Percentiles rank a stretch among this genome's conserved stretches.
Conservation (phyloP, 169 alveolate genomes). For the Cryptosporidium sp. region DNA sequence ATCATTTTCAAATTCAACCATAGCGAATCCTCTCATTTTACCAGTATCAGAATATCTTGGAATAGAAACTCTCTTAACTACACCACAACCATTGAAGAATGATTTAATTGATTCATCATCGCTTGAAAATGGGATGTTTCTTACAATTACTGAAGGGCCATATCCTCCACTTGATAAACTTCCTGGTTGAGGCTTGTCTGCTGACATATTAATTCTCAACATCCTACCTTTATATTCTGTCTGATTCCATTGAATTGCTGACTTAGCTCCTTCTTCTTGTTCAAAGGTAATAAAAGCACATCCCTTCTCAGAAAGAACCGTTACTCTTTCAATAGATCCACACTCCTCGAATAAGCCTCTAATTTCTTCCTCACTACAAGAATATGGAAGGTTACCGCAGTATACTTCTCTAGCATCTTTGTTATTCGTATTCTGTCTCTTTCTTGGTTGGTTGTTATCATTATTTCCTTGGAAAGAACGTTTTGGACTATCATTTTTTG, state of each 20-base stretch:
- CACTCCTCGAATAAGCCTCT: slow-evolving; percentile 90
- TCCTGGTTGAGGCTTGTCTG: slow-evolving; percentile 84
- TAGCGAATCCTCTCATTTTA: slow-evolving; percentile 73
- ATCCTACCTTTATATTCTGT: slow-evolving; percentile 87
- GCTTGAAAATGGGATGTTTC: slow-evolving; percentile 64
- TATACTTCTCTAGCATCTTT: slow-evolving; percentile 84
- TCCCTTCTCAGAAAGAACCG: slow-evolving; percentile 88
- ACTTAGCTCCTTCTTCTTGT: slow-evolving; percentile 87
- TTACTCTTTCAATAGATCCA: slow-evolving; percentile 87
- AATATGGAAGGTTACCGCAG: slow-evolving; percentile 90
- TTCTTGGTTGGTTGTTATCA: slow-evolving; percentile 75
- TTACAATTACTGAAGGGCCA: slow-evolving; percentile 73
- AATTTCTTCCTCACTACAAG: slow-evolving; percentile 87
- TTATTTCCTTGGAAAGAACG: slow-evolving; percentile 21
- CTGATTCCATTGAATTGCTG: slow-evolving; percentile 89
- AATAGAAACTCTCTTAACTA: slow-evolving; percentile 54
- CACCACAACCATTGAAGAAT: slow-evolving; percentile 57
- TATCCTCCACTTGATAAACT: slow-evolving; percentile 79
- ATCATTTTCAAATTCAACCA: slow-evolving; percentile 72
- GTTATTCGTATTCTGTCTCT: slow-evolving; percentile 76
- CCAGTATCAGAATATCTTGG: slow-evolving; percentile 75
- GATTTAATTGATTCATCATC: slow-evolving; percentile 63
- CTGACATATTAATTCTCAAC: slow-evolving; percentile 87
- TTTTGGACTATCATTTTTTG: background rate
- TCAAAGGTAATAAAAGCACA: slow-evolving; percentile 90